Base-by-base conservation (phyloP, 768 basidiomycete genomes). In the Tulasnella sp. region DNA sequence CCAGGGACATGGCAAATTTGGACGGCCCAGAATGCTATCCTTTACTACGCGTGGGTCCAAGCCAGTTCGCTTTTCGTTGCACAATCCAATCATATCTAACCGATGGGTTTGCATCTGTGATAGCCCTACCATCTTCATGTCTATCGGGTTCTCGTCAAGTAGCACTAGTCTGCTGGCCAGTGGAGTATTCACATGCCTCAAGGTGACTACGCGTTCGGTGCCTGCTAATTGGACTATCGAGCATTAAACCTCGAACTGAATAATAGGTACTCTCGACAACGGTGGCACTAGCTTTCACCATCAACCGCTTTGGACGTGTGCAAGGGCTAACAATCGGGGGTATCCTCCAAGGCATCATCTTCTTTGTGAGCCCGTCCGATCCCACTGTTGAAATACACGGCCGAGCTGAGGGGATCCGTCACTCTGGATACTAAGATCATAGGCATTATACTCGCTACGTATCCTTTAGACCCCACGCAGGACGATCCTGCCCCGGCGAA, bases 31-130 rank as follows among this genome's bases (percentile, higher is more conserved):
- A 59, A 44, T 32, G 58, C 58, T 5, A 51, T 59, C 32, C 29
- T 59, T 23, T 59, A 59, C 13, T 59, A 59, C n/a, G 58, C 58
- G 58, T 59, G 58, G 50, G 58, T 59, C 24, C 24, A 24, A 19
- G 21, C 48, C 13, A 17, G 2, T 1, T n/a, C n/a, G n/a, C n/a
- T n/a, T n/a, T n/a, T n/a, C n/a, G n/a, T n/a, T n/a, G n/a, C n/a
- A n/a, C n/a, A n/a, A n/a, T n/a, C n/a, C n/a, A n/a, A n/a, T n/a
- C n/a, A n/a, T n/a, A n/a, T n/a, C n/a, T n/a, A n/a, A n/a, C n/a
- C n/a, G n/a, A n/a, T n/a, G n/a, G n/a, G n/a, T n/a, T n/a, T n/a
- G n/a, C n/a, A n/a, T n/a, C n/a, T n/a, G n/a, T n/a, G n/a, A 17
- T 32, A 59, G 58, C 21, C 58, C 58, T 15, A 59, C 58, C 17